Conservation (phyloP, 495 filamentous ascomycete species). For the Penicillium paxilli region DNA sequence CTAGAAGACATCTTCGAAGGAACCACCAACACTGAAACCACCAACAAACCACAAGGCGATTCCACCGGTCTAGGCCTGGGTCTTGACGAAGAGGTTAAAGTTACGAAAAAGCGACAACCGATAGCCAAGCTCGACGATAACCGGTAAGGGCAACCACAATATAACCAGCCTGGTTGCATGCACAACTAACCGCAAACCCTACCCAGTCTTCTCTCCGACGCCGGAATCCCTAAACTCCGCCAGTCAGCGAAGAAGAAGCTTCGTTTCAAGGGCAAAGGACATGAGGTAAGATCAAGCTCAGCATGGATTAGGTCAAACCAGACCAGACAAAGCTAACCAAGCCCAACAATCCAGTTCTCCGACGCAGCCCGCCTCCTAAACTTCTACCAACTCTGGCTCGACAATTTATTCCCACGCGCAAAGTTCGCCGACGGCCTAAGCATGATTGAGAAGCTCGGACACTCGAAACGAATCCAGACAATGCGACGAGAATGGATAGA, state of each 20-base stretch:
- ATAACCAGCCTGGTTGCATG: background rate
- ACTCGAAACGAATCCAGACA: constrained; percentile 70
- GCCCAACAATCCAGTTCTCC: too few species aligned
- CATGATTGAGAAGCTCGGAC: constrained; percentile 93
- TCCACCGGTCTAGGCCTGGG: constrained; percentile 51
- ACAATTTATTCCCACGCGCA: constrained; percentile 91
- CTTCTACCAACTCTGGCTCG: constrained; percentile 95
- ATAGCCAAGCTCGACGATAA: constrained; percentile 83
- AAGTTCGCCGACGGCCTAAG: constrained; percentile 87
- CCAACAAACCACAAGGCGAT: constrained; percentile 33
- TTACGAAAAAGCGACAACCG: constrained; percentile 72
- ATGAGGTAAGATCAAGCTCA: constrained; percentile 62
- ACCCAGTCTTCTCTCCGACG: constrained; percentile 69
- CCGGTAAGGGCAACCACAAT: constrained; percentile 48
- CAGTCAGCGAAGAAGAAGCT: constrained; percentile 67
- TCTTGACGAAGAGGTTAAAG: constrained; percentile 83
- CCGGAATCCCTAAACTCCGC: constrained; percentile 81
- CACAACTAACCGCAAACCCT: background rate
- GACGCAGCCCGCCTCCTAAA: constrained; percentile 81
- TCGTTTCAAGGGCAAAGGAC: constrained; percentile 87
- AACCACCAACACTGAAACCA: constrained; percentile 23
- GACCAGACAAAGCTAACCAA: constrained; percentile 1
- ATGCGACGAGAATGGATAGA: constrained; percentile 86
- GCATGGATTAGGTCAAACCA: background rate
- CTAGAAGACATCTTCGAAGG: constrained; percentile 51